Evolutionary conservation across 805 yeast genomes (phyloP), one percentile per base, ranked within the genome.

Genomic region (Torulaspora delbrueckii): DNA sequence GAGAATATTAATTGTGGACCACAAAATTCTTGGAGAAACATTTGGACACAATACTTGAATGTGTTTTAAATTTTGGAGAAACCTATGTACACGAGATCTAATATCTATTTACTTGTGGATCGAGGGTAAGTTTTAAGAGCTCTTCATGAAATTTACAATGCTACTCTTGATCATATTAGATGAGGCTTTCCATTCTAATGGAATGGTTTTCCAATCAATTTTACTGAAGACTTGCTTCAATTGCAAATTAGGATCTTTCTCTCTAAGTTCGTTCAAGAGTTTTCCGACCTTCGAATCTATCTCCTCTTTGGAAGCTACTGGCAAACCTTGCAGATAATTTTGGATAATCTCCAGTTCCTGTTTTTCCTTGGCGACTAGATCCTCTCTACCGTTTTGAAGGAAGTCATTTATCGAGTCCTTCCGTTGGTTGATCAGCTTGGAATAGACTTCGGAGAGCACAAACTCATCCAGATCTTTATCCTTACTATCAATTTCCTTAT

Each of bases 301-400:
- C 40, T 75, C 75, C 37, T 68, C 76, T 28, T 68, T 70, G 3
- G 76, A 63, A 1, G 82, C 74, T 13, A 78, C 74, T 7, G 80
- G 78, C 18, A 81, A 59, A 24, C 62, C 53, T 1, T 48, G 39
- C 37, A 72, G 54, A 40, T 78, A 73, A 12, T 58, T 53, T 23
- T 72, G 53, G 34, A 81, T 69, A 27, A 78, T 58, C 0, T 50
- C 60, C 24, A 72, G 55, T 60, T 81, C 84, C 14, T 62, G 57
- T 18, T 59, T 53, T 62, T 81, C 86, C 43, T 71, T 73, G n/a
- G 70, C 74, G 1, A 73, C 81, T 48, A 81, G 63, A 48, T 81
- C 86, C 2, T 55, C 59, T 52, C 86, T 72, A 8, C 68, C 60
- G 42, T 75, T 75, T 13, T 64, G 61, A 9, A 53, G 40, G 55